Percentiles rank a stretch among this genome's conserved stretches.
Conservation (phyloP, 2,329 filamentous ascomycete species). For the Exophiala calicioides region DNA sequence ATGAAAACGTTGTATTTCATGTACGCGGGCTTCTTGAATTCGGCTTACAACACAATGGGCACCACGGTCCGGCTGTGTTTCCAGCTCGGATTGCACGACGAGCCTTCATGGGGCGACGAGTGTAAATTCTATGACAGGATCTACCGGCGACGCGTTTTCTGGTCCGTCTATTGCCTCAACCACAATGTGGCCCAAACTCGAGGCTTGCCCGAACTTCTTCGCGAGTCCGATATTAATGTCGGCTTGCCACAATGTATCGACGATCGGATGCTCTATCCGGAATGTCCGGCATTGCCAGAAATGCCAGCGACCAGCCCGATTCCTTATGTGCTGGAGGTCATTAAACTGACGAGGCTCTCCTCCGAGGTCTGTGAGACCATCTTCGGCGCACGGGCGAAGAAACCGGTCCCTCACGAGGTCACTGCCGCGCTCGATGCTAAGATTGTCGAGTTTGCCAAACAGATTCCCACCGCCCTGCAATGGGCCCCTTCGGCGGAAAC, state of each 20-base stretch:
- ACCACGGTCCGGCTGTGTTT: neutral
- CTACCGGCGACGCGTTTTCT: constrained; percentile 1
- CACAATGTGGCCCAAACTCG: constrained; percentile 1
- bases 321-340: neutral
- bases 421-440: neutral
- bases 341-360: neutral
- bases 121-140: neutral
- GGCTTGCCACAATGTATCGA: neutral
- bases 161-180: constrained; percentile 1
- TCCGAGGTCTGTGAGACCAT: neutral
- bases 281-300: neutral
- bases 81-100: neutral
- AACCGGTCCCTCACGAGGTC: neutral
- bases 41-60: constrained; percentile 1
- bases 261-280: constrained; percentile 1
- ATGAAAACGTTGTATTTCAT: neutral
- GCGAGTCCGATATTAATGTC: neutral
- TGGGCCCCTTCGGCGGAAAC: neutral
- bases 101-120: neutral
- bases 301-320: neutral
- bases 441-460: neutral
- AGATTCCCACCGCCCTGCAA: neutral
- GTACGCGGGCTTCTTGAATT: neutral
- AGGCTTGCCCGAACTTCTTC: neutral
- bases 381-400: neutral